Conservation (phyloP, 257 asterid genomes). For the Datura wrightii region DNA sequence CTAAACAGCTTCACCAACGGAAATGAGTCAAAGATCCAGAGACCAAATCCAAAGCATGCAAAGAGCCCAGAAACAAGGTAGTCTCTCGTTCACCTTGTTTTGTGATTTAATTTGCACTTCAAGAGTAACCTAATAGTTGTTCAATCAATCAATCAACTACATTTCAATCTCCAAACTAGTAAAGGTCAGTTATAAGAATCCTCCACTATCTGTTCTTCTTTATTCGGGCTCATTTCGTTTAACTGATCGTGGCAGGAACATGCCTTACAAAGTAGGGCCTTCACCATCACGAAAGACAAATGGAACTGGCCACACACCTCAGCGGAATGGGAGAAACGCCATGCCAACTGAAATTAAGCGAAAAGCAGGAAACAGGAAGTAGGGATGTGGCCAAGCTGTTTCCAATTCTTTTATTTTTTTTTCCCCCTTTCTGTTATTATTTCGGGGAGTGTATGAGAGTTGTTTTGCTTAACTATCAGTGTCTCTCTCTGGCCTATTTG, state of each 20-base stretch:
- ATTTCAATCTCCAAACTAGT: conserved; percentile 13
- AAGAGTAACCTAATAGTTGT: neutral
- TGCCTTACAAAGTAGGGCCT: conserved; percentile 64
- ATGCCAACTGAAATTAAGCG: conserved; percentile 59
- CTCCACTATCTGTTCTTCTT: neutral
- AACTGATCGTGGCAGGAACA: conserved; percentile 51
- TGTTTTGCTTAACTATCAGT: conserved; percentile 36
- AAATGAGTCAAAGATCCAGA: conserved; percentile 48
- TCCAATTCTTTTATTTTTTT: conserved; percentile 39
- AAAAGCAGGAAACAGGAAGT: conserved; percentile 71
- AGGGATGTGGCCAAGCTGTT: conserved; percentile 35
- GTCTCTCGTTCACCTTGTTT: conserved; percentile 14
- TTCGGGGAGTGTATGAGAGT: conserved; percentile 43
- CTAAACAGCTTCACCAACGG: conserved; percentile 51
- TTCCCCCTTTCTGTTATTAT: conserved; percentile 25
- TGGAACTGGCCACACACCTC: conserved; percentile 57
- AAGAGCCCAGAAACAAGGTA: conserved; percentile 68
- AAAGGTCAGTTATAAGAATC: neutral
- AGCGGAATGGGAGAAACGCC: conserved; percentile 55
- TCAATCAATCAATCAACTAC: conserved; percentile 14
- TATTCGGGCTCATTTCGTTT: neutral
- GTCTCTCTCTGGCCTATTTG: neutral
- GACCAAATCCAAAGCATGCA: conserved; percentile 45
- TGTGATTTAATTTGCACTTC: neutral
- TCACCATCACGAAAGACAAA: conserved; percentile 69